Percentiles rank a stretch among this genome's conserved stretches.
phyloP scores from a whole-genome alignment of 208 protist species.

The Leishmania aethiopica region DNA sequence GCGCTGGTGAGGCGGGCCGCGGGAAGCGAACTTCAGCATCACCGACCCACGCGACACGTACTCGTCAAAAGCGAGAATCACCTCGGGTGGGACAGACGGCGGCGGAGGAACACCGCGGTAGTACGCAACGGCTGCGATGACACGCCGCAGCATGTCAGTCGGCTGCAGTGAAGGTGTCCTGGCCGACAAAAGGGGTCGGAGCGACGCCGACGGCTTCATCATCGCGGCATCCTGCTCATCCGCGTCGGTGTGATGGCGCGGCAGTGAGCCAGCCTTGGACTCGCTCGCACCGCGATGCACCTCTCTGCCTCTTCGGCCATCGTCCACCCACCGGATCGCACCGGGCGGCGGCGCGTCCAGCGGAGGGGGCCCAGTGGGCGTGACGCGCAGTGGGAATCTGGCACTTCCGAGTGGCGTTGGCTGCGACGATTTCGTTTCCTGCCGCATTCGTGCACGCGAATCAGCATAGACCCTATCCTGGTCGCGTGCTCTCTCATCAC shows the following conservation, averaged over 20 bases:
- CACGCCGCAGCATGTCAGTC: conserved; percentile 42
- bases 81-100: conserved; percentile 46
- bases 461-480: not conserved
- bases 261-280: not conserved
- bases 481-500: not conserved
- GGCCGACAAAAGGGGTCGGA: not conserved
- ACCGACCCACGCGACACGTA: conserved; percentile 47
- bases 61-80: conserved; percentile 74
- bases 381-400: not conserved
- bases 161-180: conserved; percentile 30
- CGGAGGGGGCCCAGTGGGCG: not conserved
- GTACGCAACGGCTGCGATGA: conserved; percentile 49
- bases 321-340: conserved; percentile 15
- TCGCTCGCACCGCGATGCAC: not conserved
- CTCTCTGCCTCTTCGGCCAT: not conserved
- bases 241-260: not conserved
- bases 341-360: not conserved
- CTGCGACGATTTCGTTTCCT: not conserved
- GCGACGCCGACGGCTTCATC: not conserved
- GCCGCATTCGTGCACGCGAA: not conserved
- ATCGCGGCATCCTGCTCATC: not conserved
- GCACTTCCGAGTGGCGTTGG: not conserved
- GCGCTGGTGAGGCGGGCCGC: conserved; percentile 55
- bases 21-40: conserved; percentile 60
- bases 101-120: conserved; percentile 42